Conservation (phyloP, 495 filamentous ascomycete species). For the Podospora tetraspora region DNA sequence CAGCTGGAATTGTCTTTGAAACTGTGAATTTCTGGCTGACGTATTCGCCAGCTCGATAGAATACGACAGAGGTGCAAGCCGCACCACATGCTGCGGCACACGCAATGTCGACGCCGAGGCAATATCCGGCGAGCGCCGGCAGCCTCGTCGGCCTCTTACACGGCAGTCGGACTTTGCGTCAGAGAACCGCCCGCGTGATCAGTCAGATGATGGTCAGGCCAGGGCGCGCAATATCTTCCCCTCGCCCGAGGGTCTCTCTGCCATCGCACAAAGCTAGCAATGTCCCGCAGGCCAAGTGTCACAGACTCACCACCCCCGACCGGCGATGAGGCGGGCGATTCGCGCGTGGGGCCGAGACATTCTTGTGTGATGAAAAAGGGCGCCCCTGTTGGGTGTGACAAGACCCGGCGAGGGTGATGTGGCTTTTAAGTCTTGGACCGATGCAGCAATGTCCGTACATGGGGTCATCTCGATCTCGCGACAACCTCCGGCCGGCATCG, state of each 20-base stretch:
- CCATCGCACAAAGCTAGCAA: neutral
- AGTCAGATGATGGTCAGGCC: neutral
- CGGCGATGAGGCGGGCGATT: neutral
- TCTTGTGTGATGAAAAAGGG: neutral
- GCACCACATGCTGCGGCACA: neutral
- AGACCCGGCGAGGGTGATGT: neutral
- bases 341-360: neutral
- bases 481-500: neutral
- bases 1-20: neutral
- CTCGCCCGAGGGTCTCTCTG: neutral
- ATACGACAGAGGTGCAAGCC: neutral
- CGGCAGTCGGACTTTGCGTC: neutral
- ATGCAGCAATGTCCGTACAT: neutral
- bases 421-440: neutral
- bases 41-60: neutral
- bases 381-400: neutral
- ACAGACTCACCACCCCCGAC: neutral
- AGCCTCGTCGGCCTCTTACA: neutral
- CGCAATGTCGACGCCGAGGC: neutral
- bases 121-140: neutral
- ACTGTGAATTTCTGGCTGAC: neutral
- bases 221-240: neutral
- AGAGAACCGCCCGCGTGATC: neutral
- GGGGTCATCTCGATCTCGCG: neutral
- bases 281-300: neutral